These are phyloP conservation scores for Saccharomyces hybrid DNA, from an alignment of 1,139 yeast species.

Conservation along the genomic window DNA sequence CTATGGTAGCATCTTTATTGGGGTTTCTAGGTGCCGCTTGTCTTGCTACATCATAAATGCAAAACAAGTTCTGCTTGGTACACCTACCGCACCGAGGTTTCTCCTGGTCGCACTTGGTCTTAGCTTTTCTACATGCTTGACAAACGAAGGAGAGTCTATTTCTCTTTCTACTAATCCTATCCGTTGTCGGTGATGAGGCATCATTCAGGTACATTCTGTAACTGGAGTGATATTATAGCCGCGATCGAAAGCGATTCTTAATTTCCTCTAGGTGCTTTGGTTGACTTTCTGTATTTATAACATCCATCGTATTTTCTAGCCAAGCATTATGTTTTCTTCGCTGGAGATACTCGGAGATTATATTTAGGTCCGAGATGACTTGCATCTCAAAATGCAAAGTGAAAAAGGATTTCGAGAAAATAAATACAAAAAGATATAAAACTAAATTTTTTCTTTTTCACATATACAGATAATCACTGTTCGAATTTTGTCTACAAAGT, in stretches of 20 bases:
- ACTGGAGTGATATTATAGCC: too few relatives aligned
- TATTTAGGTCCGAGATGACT: neutral
- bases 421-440: neutral
- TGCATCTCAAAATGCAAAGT: neutral
- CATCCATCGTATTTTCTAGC: neutral
- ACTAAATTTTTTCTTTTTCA: neutral
- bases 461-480: neutral
- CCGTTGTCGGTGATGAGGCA: neutral
- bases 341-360: neutral
- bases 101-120: conserved; percentile 31
- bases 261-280: neutral
- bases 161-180: conserved; percentile 15
- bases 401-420: neutral
- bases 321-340: neutral
- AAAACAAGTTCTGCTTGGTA: conserved; percentile 19
- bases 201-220: neutral
- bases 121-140: conserved; percentile 28
- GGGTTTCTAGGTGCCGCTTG: conserved; percentile 29
- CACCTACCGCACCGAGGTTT: conserved; percentile 31
- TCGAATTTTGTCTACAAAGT: neutral
- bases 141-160: conserved; percentile 31
- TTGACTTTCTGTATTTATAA: neutral
- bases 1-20: conserved; percentile 27
- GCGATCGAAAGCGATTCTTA: neutral
- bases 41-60: conserved; percentile 28